Conservation (phyloP, 352 stramenopile genomes). For the Aphanomyces cochlioides region DNA sequence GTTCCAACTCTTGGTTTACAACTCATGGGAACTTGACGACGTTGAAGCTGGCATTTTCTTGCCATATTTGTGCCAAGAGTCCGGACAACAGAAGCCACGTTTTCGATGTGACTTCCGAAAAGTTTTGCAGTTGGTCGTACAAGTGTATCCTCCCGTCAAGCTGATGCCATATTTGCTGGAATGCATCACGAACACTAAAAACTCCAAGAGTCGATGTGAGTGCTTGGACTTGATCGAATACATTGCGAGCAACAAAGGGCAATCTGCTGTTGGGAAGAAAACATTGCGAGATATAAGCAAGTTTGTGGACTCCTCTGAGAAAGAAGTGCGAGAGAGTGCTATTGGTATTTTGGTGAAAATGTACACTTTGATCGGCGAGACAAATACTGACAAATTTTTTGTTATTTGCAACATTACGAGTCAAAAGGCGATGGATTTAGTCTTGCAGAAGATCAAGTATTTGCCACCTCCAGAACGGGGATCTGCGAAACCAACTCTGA, state of each 20-base stretch:
- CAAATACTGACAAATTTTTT: constrained; percentile 75
- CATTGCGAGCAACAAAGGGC: constrained; percentile 58
- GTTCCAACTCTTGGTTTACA: constrained; percentile 70
- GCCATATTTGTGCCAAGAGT: constrained; percentile 79
- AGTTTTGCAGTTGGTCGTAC: constrained; percentile 73
- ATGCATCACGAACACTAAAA: constrained; percentile 82
- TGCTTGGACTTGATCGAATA: constrained; percentile 81
- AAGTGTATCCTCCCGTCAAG: constrained; percentile 78
- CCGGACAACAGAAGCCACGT: constrained; percentile 74
- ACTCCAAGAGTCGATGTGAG: constrained; percentile 81
- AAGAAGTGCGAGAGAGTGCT: constrained; percentile 76
- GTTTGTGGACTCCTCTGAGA: constrained; percentile 71
- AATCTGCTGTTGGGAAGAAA: constrained; percentile 64
- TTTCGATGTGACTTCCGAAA: constrained; percentile 81
- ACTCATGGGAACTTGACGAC: constrained; percentile 66
- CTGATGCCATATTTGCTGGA: constrained; percentile 70
- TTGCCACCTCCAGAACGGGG: constrained; percentile 38
- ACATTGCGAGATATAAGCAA: constrained; percentile 78
- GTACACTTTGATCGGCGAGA: constrained; percentile 55
- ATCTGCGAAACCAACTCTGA: constrained; percentile 22
- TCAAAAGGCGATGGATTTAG: constrained; percentile 77
- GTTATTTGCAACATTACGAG: constrained; percentile 56
- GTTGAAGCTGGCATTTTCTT: constrained; percentile 79
- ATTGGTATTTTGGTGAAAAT: constrained; percentile 66
- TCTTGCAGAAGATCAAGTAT: constrained; percentile 73